These are phyloP conservation scores for Solanum chacoense DNA, from an alignment of 305 asterid genomes.

Conservation along the genomic window DNA sequence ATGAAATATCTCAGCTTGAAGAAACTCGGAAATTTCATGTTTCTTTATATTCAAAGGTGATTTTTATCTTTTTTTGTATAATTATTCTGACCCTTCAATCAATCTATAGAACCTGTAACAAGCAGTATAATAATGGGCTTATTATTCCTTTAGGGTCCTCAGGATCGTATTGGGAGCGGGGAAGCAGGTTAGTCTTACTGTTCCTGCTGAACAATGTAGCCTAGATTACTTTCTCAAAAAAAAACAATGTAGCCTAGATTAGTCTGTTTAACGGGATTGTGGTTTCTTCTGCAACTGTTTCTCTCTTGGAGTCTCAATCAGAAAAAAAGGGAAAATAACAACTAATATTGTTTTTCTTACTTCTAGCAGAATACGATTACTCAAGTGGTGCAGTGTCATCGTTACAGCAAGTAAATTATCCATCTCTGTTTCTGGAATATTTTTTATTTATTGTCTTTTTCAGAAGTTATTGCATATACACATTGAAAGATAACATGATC, in stretches of 20 bases:
- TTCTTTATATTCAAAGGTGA: conserved; percentile 67
- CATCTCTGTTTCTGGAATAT: not conserved
- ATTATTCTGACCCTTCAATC: not conserved
- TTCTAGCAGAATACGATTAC: conserved; percentile 29
- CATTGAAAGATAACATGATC: conserved; percentile 10
- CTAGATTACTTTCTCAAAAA: not conserved
- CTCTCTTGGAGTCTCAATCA: not conserved
- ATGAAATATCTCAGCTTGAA: conserved; percentile 84
- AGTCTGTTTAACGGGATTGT: not conserved
- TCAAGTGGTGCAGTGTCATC: conserved; percentile 20
- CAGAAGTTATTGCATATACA: conserved; percentile 1
- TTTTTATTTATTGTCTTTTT: not conserved
- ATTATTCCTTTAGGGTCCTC: conserved; percentile 36
- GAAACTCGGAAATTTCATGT: conserved; percentile 70
- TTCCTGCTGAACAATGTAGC: not conserved
- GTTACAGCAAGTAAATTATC: conserved; percentile 27
- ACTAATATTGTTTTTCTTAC: conserved; percentile 4
- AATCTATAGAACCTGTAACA: not conserved
- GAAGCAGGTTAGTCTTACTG: conserved; percentile 40
- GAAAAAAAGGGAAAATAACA: not conserved
- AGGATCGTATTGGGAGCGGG: conserved; percentile 21
- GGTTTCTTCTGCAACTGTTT: not conserved
- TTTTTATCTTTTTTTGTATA: conserved; percentile 2
- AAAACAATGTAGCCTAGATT: not conserved
- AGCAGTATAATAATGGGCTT: not conserved